Base-by-base conservation (phyloP, 164 flowering plant genomes). In the Tinospora cordifolia region DNA sequence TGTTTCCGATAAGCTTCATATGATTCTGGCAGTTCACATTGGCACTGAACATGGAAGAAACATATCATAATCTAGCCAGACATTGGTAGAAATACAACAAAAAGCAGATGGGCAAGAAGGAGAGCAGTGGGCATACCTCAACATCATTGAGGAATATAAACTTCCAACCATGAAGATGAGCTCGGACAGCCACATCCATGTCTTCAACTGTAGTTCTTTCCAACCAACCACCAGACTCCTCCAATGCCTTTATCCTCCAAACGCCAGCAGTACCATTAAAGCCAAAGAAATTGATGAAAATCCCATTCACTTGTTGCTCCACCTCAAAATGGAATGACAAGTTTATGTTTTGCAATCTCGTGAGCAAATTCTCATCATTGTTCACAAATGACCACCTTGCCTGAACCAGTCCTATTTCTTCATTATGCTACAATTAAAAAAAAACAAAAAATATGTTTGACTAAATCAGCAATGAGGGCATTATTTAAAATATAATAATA, bases 341-440 rank as follows among this genome's bases (percentile, higher is more conserved):
- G 69, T 94, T 94, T 8, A 94, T 76, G 80, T 90, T 83, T 84
- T 94, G 98, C 81, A 94, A 69, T 71, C 98, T 84, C 0, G 98
- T 94, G 17, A 94, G 76, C 77, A 94, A 70, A 72, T 93, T 93
- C 84, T 93, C 98, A 68, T 93, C 96, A 79, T 86, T 88, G 83
- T 93, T 93, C 76, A 94, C 99, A 81, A 94, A 94, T 2, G 99
- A 90, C 99, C 99, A 94, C 72, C 99, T 90, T n/a, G 99, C 97
- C 69, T 94, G 99, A 75, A 94, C 99, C 77, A 94, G 74, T 15
- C 86, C 99, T 12, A 94, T 60, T 19, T 94, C 96, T 26, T 89
- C 98, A 49, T 92, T 89, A 68, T 85, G 97, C 98, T 92, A 84
- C 47, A 75, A 47, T 44, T 60, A 39, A 69, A 21, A 67, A 40